These are phyloP conservation scores for Fomitopsis schrenkii DNA, from an alignment of 1,284 basidiomycete genomes.

Conservation along the genomic window DNA sequence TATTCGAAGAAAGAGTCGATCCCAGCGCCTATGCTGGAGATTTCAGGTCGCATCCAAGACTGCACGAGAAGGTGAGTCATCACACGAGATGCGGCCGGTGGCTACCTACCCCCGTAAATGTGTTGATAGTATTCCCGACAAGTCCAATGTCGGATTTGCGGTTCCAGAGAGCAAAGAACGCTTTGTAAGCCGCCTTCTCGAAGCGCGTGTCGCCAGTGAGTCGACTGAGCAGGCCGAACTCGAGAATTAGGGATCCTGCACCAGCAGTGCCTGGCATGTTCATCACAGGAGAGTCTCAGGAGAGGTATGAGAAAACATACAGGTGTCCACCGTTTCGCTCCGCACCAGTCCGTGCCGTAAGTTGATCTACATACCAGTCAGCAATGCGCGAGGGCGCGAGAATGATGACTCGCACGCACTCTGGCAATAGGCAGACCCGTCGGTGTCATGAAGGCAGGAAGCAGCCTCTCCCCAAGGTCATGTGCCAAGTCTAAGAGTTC, in stretches of 20 bases:
- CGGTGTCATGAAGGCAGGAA: slow-evolving; percentile 86
- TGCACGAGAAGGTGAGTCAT: slow-evolving; percentile 20
- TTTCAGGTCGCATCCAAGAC: slow-evolving; percentile 70
- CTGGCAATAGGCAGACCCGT: slow-evolving; percentile 90
- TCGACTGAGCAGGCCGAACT: slow-evolving; percentile 88
- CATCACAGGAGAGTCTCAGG: not conserved
- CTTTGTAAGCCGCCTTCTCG: slow-evolving; percentile 79
- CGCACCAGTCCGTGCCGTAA: slow-evolving; percentile 64
- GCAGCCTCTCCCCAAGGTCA: slow-evolving; percentile 79
- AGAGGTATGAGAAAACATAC: slow-evolving; percentile 40
- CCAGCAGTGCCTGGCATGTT: slow-evolving; percentile 73
- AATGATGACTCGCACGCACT: slow-evolving; percentile 36
- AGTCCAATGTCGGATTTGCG: slow-evolving; percentile 77
- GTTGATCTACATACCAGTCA: slow-evolving; percentile 51
- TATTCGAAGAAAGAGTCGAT: slow-evolving; percentile 95
- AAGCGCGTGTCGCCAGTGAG: slow-evolving; percentile 85
- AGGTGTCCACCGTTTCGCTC: slow-evolving; percentile 75
- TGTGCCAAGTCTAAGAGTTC: slow-evolving; percentile 77
- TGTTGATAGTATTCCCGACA: slow-evolving; percentile 86
- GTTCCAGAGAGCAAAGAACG: slow-evolving; percentile 93
- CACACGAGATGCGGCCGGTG: not conserved
- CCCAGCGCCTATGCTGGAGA: slow-evolving; percentile 84
- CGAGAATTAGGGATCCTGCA: slow-evolving; percentile 86
- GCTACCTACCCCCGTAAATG: slow-evolving; percentile 65
- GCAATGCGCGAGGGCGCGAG: slow-evolving; percentile 6